phyloP scores from a whole-genome alignment of 495 filamentous ascomycete genomes.

The Amphirosellinia nigrospora region DNA sequence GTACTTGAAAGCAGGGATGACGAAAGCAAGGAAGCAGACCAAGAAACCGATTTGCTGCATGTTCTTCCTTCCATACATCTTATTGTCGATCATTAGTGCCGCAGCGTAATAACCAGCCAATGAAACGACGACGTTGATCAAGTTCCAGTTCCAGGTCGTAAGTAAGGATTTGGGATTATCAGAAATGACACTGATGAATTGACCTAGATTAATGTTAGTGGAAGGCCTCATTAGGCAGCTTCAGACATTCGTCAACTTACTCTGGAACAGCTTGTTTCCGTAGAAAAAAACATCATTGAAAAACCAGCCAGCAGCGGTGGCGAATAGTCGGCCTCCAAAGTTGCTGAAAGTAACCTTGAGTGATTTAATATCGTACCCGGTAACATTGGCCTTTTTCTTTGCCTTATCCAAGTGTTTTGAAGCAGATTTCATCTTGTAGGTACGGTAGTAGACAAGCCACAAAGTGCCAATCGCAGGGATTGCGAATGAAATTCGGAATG shows the following conservation, averaged over 20 bases:
- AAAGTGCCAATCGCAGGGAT: slow-evolving; percentile 84
- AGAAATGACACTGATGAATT: slow-evolving; percentile 81
- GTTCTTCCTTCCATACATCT: slow-evolving; percentile 87
- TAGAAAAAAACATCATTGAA: slow-evolving; percentile 97
- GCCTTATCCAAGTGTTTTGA: slow-evolving; percentile 73
- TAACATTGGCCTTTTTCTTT: slow-evolving; percentile 85
- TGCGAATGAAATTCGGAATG: slow-evolving; percentile 83
- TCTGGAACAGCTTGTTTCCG: slow-evolving; percentile 96
- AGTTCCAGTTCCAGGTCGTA: slow-evolving; percentile 86
- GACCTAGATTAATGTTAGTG: slow-evolving; percentile 38
- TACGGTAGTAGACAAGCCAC: slow-evolving; percentile 92
- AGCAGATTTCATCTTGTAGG: slow-evolving; percentile 80
- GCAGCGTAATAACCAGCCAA: slow-evolving; percentile 82
- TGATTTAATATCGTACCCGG: slow-evolving; percentile 85
- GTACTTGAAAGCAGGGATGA: slow-evolving; percentile 84
- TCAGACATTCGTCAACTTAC: slow-evolving; percentile 27
- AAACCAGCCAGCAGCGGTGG: slow-evolving; percentile 85
- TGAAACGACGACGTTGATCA: slow-evolving; percentile 83
- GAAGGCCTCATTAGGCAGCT: not conserved
- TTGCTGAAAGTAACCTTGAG: slow-evolving; percentile 74
- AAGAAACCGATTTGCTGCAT: slow-evolving; percentile 93
- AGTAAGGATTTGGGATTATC: slow-evolving; percentile 66
- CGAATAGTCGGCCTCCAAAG: slow-evolving; percentile 84
- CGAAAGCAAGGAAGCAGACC: slow-evolving; percentile 84
- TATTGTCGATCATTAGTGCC: slow-evolving; percentile 84